Percentiles rank a stretch among this genome's conserved stretches.
phyloP scores from a whole-genome alignment of 2,329 filamentous ascomycete genomes.

The Karstenula rhodostoma region DNA sequence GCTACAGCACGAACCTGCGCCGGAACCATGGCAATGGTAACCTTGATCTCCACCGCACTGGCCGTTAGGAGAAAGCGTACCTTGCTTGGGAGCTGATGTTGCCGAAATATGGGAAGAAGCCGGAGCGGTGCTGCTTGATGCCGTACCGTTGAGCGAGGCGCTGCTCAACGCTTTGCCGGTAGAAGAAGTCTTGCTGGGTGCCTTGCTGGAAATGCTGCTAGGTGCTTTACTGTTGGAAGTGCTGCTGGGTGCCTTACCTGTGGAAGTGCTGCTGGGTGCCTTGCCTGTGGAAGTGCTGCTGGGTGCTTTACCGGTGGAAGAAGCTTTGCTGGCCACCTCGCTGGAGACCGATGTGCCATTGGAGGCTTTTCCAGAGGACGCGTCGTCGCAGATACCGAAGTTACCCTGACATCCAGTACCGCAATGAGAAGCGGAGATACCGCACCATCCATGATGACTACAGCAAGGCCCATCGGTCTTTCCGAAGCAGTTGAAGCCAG shows the following conservation, averaged over 20 bases:
- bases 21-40: slow-evolving; percentile 25
- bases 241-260: background rate
- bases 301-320: background rate
- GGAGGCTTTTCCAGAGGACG: background rate
- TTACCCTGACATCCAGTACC: slow-evolving; percentile 30
- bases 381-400: slow-evolving; percentile 28
- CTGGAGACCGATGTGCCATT: background rate
- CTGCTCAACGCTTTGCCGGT: background rate
- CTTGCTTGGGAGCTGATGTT: background rate
- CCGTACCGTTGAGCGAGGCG: background rate
- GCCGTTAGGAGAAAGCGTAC: slow-evolving; percentile 10
- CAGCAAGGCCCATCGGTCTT: slow-evolving; percentile 52
- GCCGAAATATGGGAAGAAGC: background rate
- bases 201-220: background rate
- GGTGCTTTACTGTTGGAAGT: background rate
- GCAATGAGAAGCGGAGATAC: slow-evolving; percentile 28
- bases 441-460: slow-evolving; percentile 50
- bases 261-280: background rate
- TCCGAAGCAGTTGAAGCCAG: slow-evolving; percentile 25
- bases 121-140: background rate
- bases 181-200: slow-evolving; percentile 1
- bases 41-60: slow-evolving; percentile 13
- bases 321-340: background rate
- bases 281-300: background rate
- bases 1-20: slow-evolving; percentile 53